Base-by-base conservation (phyloP, 2,329 filamentous ascomycete species). In the Trematosphaeria pertusa region DNA sequence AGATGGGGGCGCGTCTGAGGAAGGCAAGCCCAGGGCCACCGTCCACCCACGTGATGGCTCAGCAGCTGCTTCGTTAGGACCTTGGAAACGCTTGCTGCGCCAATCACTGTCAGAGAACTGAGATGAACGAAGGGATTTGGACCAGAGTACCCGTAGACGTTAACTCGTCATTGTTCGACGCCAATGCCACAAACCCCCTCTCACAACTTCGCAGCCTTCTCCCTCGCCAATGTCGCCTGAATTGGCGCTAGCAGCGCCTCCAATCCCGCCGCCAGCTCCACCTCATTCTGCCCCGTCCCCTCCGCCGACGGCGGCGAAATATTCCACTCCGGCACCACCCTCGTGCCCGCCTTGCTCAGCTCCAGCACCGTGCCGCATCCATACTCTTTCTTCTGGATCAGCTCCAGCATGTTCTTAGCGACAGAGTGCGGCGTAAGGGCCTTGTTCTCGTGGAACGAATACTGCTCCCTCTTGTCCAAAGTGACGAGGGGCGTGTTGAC, bases 381-480 rank as follows among this genome's bases (percentile, higher is more conserved):
- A 37, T 61, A 63, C 33, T 64, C 52, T 34, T 61, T 63, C 59
- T 66, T 60, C 48, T 67, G 63, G 9, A 68, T 17, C 24, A 68
- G 20, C 2, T 62, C 40, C 4, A 67, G 20, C 30, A 68, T 54
- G 15, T 51, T 34, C 6, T 31, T 36, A 7, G 65, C 65, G 7
- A 65, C 64, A 1, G 39, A 37, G 1, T 65, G 57, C n/a, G 64
- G 58, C 0, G 43, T 56, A 8, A 66, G 37, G 2, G 49, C 52
- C 3, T 37, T 47, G 0, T 47, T 42, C 14, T 55, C 46, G 0
- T 21, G 36, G 5, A 62, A 49, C 0, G 55, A 59, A 34, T 58
- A 69, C 22, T 67, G 64, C 22, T 52, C 44, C 10, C 42, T 31
- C 39, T 66, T 65, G 5, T 56, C 43, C 0, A 54, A 37, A 8